Conservation (phyloP, 208 protist genomes). For the Trypanosoma avium region DNA sequence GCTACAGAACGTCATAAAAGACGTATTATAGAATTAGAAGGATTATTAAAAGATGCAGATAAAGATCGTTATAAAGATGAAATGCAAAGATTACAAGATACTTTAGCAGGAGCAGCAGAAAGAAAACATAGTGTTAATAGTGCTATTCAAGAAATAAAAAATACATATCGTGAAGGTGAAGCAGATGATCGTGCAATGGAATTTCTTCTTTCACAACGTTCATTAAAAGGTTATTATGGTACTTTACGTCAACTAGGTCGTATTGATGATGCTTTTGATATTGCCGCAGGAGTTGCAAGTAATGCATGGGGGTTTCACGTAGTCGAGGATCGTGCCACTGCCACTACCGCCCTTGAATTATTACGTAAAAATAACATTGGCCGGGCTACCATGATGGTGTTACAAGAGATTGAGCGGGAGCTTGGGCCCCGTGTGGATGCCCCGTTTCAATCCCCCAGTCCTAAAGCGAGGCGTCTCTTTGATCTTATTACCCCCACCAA, state of each 20-base stretch:
- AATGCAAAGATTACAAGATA: conserved; percentile 71
- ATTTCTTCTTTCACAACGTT: conserved; percentile 83
- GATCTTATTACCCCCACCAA: conserved; percentile 94
- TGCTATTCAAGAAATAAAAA: conserved; percentile 84
- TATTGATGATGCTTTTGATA: conserved; percentile 97
- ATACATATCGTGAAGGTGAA: conserved; percentile 72
- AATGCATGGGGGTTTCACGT: conserved; percentile 97
- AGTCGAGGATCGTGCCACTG: conserved; percentile 95
- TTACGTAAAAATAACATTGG: conserved; percentile 95
- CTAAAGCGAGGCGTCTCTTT: conserved; percentile 85
- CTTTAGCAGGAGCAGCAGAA: conserved; percentile 50
- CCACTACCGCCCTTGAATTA: conserved; percentile 87
- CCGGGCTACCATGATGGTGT: conserved; percentile 97
- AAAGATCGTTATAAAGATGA: conserved; percentile 50
- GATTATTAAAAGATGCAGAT: conserved; percentile 46
- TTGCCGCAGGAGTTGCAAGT: conserved; percentile 97
- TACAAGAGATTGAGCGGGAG: conserved; percentile 91
- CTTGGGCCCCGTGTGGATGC: conserved; percentile 43
- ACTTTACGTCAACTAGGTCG: conserved; percentile 97
- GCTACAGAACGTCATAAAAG: conserved; percentile 20
- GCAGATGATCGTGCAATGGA: conserved; percentile 84
- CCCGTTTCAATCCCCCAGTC: conserved; percentile 55
- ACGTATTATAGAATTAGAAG: conserved; percentile 54
- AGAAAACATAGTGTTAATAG: conserved; percentile 80
- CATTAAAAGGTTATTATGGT: conserved; percentile 93